phyloP scores from a whole-genome alignment of 768 basidiomycete genomes.

The Austroboletus eburneus region DNA sequence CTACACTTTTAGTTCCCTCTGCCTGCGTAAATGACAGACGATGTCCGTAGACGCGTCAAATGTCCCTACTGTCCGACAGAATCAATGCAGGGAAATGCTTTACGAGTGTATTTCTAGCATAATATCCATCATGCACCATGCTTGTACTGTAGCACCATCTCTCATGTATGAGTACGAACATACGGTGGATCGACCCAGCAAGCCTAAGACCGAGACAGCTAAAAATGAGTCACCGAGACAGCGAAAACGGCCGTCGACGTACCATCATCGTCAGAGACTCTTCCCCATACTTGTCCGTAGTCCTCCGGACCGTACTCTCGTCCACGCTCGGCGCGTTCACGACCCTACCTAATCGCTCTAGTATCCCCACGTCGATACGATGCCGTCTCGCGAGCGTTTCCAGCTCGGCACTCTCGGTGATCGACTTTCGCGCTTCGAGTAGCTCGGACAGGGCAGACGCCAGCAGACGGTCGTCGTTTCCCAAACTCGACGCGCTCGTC shows the following conservation, averaged over 20 bases:
- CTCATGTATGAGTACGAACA: neutral
- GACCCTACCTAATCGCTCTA: constrained; percentile 50
- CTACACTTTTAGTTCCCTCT: constrained; percentile 7
- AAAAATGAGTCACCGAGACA: neutral
- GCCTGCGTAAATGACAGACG: neutral
- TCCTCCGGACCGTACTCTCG: constrained; percentile 39
- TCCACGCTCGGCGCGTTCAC: constrained; percentile 66
- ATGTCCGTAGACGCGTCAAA: constrained; percentile 69
- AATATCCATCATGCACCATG: neutral
- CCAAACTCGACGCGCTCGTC: constrained; percentile 34
- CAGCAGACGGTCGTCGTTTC: constrained; percentile 53
- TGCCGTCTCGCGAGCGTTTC: constrained; percentile 50
- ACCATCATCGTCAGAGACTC: constrained; percentile 51
- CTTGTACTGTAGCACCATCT: constrained; percentile 7
- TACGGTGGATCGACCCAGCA: constrained; percentile 26
- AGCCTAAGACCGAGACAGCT: constrained; percentile 14
- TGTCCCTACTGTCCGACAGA: constrained; percentile 96
- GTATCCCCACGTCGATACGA: constrained; percentile 47
- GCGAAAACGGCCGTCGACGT: constrained; percentile 17
- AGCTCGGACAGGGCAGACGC: constrained; percentile 51
- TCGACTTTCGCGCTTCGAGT: constrained; percentile 59
- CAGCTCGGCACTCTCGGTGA: constrained; percentile 38
- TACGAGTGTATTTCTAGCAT: constrained; percentile 62
- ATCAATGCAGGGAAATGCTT: constrained; percentile 50
- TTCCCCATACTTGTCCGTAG: constrained; percentile 51